Evolutionary conservation across 768 basidiomycete species (phyloP), one percentile per base, ranked within the genome.

Genomic region (Thelephora ganbajun): DNA sequence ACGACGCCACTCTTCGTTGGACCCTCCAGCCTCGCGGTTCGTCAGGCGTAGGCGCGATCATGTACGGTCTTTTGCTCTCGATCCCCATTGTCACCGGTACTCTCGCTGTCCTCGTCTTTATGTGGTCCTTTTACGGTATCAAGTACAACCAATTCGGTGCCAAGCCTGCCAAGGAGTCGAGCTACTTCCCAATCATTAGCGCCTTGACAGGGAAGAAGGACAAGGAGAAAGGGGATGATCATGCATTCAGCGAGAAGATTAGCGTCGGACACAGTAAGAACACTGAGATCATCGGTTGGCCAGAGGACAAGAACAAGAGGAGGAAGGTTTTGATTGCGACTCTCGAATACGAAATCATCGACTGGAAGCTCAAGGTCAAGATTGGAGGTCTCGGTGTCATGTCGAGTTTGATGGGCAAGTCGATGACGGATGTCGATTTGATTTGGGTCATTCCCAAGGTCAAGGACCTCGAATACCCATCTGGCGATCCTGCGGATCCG

Each of bases 341-440:
- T 0, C 72, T 96, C 45, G 92, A 96, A 65, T 96, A 96, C 65
- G 92, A 96, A 63, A 86, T 96, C 59, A 80, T 96, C 58, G 92
- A 94, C 59, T 96, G 92, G 91, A 93, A 93, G 66, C 65, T 93
- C 52, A 96, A 96, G 65, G 92, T 96, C 70, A 94, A 94, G 72
- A 94, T 94, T 53, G 92, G 92, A 67, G 92, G 92, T 64, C 73
- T 96, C 16, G 92, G 92, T 71, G 92, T 94, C 68, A 96, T 96
- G 92, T 94, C 92, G 2, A 83, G 83, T 63, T 70, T 96, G 33
- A 96, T 96, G 92, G 92, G 92, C 53, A 96, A 94, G 64, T 91
- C 92, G 5, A 96, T 96, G 92, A 87, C 85, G 43, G 92, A 96
- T 59, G 92, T 94, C 46, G 92, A 94, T 61, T 69, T 96, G 41